phyloP scores from a whole-genome alignment of 768 basidiomycete genomes.

The Harrya chromipes region DNA sequence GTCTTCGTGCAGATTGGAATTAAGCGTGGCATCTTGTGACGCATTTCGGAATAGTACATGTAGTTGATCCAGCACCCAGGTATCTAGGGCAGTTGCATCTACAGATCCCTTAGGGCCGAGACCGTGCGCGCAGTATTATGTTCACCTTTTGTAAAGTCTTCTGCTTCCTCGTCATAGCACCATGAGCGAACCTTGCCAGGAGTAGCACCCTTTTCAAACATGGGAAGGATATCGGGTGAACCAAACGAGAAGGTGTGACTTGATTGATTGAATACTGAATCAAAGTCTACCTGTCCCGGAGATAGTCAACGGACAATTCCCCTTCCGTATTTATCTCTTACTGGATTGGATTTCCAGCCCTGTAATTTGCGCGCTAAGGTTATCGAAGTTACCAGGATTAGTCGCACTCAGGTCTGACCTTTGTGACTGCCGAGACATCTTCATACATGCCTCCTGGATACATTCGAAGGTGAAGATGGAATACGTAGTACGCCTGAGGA shows the following conservation, averaged over 20 bases:
- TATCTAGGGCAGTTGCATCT: constrained; percentile 77
- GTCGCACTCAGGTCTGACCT: constrained; percentile 41
- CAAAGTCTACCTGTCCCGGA: constrained; percentile 60
- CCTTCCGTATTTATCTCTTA: constrained; percentile 22
- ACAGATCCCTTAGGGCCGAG: not conserved
- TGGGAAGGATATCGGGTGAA: constrained; percentile 84
- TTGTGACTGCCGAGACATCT: constrained; percentile 84
- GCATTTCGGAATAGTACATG: constrained; percentile 59
- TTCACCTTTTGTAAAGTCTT: constrained; percentile 83
- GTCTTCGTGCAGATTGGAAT: constrained; percentile 49
- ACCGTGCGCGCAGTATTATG: not conserved
- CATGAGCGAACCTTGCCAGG: constrained; percentile 70
- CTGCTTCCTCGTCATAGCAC: constrained; percentile 72
- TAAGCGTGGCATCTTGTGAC: constrained; percentile 46
- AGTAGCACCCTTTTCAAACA: constrained; percentile 76
- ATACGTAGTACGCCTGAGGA: not conserved
- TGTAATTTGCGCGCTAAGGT: constrained; percentile 23
- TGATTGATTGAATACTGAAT: constrained; percentile 86
- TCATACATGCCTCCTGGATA: constrained; percentile 84
- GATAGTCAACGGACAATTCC: not conserved
- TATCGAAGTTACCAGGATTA: constrained; percentile 1
- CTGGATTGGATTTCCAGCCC: constrained; percentile 88
- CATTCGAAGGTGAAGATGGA: constrained; percentile 4
- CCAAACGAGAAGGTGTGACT: constrained; percentile 78
- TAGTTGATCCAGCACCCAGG: constrained; percentile 79